Percentiles rank a stretch among this genome's conserved stretches.
Conservation (phyloP, 495 filamentous ascomycete genomes). For the Penicillium samsonianum region DNA sequence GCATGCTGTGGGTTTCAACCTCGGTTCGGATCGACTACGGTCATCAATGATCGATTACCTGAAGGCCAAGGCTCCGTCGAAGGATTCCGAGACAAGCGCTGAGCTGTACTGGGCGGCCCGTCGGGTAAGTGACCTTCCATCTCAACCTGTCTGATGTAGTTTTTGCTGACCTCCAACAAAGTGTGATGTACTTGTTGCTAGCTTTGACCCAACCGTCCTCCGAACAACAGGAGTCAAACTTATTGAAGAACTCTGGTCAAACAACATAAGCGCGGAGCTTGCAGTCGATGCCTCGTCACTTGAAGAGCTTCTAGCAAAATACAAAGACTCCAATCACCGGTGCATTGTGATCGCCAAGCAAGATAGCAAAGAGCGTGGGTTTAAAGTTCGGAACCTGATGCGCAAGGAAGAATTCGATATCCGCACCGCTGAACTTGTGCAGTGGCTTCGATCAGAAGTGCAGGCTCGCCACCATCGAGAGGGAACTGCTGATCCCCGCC, state of each 20-base stretch:
- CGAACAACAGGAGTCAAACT: conserved; percentile 74
- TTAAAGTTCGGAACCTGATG: conserved; percentile 75
- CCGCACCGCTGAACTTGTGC: conserved; percentile 68
- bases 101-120: conserved; percentile 62
- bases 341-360: conserved; percentile 89
- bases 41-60: conserved; percentile 65
- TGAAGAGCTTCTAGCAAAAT: conserved; percentile 69
- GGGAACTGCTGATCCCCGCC: conserved; percentile 47
- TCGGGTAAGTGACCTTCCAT: conserved; percentile 53
- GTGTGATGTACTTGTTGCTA: conserved; percentile 89
- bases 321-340: conserved; percentile 73
- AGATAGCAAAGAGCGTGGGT: conserved; percentile 63
- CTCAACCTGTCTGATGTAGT: not conserved
- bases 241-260: conserved; percentile 76
- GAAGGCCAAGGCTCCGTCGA: conserved; percentile 65
- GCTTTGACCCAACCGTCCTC: conserved; percentile 76
- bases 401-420: conserved; percentile 85
- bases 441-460: conserved; percentile 79
- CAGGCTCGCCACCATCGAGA: conserved; percentile 72
- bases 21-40: conserved; percentile 82
- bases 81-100: conserved; percentile 55
- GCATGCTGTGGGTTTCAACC: conserved; percentile 89
- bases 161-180: conserved; percentile 18
- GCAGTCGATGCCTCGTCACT: conserved; percentile 70
- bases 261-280: conserved; percentile 87